A percentile compares a stretch with the other conserved stretches of the same genome.
Conservation (phyloP, 1,284 basidiomycete species). For the Irpex sp. region DNA sequence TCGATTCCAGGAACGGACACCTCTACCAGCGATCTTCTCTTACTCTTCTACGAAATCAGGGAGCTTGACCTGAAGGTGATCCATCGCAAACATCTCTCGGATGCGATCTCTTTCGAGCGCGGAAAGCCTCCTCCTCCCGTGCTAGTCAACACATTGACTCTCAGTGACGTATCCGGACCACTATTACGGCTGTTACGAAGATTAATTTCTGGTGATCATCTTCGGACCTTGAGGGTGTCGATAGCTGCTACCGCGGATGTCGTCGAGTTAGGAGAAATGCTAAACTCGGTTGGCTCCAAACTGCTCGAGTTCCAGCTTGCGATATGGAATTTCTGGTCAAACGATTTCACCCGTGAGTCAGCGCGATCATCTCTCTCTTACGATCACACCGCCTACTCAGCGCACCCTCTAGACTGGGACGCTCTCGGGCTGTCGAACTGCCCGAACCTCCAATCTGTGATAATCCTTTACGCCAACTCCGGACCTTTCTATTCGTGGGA, state of each 20-base stretch:
- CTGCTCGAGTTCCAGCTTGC: constrained; percentile 9
- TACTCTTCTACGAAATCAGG: constrained; percentile 7
- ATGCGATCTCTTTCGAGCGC: background rate
- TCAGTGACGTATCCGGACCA: constrained; percentile 6
- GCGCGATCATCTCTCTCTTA: background rate
- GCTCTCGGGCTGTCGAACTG: constrained; percentile 6
- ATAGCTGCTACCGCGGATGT: constrained; percentile 9
- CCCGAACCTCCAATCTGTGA: constrained; percentile 5
- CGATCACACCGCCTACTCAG: background rate
- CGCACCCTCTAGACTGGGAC: constrained; percentile 6
- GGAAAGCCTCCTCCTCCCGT: background rate
- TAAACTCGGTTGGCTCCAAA: background rate
- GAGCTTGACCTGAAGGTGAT: constrained; percentile 9
- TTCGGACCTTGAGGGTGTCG: constrained; percentile 6
- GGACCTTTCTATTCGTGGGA: constrained; percentile 13
- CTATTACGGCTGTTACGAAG: constrained; percentile 1
- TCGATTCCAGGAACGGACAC: constrained; percentile 7
- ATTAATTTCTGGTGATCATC: constrained; percentile 1
- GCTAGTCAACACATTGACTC: constrained; percentile 3
- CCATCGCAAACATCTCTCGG: constrained; percentile 10
- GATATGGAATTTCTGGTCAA: constrained; percentile 13
- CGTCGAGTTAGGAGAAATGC: constrained; percentile 4
- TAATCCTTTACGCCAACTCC: constrained; percentile 11
- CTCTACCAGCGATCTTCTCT: constrained; percentile 8
- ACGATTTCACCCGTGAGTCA: constrained; percentile 7